Evolutionary conservation across 768 basidiomycete genomes (phyloP), one percentile per base, ranked within the genome.

Genomic region (Mycena haematopus): DNA sequence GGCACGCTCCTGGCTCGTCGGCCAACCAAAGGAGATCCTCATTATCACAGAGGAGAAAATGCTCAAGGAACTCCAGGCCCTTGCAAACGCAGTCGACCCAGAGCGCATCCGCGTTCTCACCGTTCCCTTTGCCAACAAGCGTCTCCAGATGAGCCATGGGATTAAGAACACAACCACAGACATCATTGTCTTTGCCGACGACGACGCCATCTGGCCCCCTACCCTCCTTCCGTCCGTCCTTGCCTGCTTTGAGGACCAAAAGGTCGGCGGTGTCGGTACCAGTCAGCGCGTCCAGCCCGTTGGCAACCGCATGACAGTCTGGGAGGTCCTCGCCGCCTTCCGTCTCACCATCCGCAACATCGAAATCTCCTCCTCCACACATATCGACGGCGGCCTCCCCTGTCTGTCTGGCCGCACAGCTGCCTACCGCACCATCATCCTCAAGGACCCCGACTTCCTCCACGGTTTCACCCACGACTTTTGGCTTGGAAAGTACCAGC

Each of bases 131-230:
- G 94, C 95, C 66, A 96, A 96, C 79, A 96, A 96, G 75, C 89
- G 95, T 22, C 80, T 95, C 35, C 94, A 96, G 77, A 96, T 96
- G 95, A 84, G 86, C 66, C 92, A 96, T 68, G 95, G 94, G 10
- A 96, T 96, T 74, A 89, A 89, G 75, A 89, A 93, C 73, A 90
- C 91, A 24, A 89, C 90, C 0, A 95, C 95, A 6, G 94, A 95
- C 72, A 95, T 96, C 76, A 93, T 95, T 74, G 90, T 96, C 27
- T 96, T 96, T 69, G 93, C 93, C 9, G 95, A 96, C 72, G 95
- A 97, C 70, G 94, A 97, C 74, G 94, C 95, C 44, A 95, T 97
- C 71, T 97, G 95, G 95, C 94, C 94, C 1, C 87, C 93, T 0
- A 95, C 92, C 4, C 84, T 97, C 62, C 79, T 96, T n/a, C 92